Percentiles rank a stretch among this genome's conserved stretches.
phyloP scores from a whole-genome alignment of 73 alveolate species.

The Blepharisma japonicum region DNA sequence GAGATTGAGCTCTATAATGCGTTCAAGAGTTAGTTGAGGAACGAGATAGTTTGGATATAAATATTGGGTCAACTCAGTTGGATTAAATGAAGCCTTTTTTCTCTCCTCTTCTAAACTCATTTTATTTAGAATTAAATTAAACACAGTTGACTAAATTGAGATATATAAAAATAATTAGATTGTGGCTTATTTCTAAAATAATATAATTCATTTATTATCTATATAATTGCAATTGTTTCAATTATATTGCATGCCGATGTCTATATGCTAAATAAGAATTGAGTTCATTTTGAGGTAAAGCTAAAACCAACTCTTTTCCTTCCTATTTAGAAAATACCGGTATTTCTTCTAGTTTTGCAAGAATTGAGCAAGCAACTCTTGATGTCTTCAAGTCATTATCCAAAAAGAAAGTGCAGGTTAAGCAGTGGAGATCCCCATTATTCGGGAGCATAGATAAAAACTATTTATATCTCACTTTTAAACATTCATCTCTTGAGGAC shows the following conservation, averaged over 20 bases:
- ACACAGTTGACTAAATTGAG: too few species aligned
- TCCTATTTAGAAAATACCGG: not conserved
- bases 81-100: too few species aligned
- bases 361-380: slow-evolving; percentile 8
- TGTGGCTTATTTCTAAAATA: too few species aligned
- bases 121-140: too few species aligned
- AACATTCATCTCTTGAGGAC: not conserved
- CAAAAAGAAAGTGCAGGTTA: not conserved
- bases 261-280: slow-evolving; percentile 19
- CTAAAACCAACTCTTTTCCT: not conserved
- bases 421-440: slow-evolving; percentile 7
- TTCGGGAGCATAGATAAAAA: slow-evolving; percentile 10
- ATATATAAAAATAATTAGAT: too few species aligned
- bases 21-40: not conserved
- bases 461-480: not conserved
- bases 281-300: not conserved
- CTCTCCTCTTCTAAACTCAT: too few species aligned
- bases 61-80: too few species aligned
- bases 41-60: not conserved
- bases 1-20: slow-evolving; percentile 4
- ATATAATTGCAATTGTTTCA: too few species aligned
- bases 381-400: not conserved
- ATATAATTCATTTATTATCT: too few species aligned
- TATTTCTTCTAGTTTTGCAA: not conserved
- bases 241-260: not conserved